Conservation (phyloP, 768 basidiomycete species). For the Russula sp. region DNA sequence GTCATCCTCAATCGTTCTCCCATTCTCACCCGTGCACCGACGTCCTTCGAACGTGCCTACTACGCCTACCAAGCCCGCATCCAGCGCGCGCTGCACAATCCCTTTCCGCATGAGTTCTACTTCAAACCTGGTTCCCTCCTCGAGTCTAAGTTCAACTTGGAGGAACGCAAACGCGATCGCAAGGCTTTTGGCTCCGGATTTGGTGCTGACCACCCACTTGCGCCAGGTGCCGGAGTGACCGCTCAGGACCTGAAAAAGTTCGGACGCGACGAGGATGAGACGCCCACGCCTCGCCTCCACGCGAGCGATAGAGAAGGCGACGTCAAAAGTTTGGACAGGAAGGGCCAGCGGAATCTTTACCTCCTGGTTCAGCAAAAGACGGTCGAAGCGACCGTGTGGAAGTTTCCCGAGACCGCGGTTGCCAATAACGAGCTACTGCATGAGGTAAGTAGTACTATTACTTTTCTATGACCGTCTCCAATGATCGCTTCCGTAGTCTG, state of each 20-base stretch:
- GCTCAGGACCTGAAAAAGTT: conserved; percentile 20
- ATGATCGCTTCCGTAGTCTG: conserved; percentile 45
- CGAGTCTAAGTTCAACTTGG: conserved; percentile 69
- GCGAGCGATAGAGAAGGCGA: conserved; percentile 55
- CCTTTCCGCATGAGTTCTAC: conserved; percentile 85
- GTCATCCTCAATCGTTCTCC: conserved; percentile 75
- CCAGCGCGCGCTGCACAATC: conserved; percentile 78
- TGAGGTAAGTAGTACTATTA: conserved; percentile 43
- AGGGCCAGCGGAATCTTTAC: conserved; percentile 81
- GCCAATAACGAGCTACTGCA: conserved; percentile 66
- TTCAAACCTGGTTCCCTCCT: conserved; percentile 88
- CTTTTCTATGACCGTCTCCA: not conserved
- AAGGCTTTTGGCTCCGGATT: conserved; percentile 66
- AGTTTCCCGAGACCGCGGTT: conserved; percentile 66
- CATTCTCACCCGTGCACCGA: conserved; percentile 61
- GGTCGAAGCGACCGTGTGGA: conserved; percentile 55
- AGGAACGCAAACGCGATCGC: conserved; percentile 66
- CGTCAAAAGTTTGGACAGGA: conserved; percentile 69
- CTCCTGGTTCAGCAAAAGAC: conserved; percentile 55
- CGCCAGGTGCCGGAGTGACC: conserved; percentile 14
- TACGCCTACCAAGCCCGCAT: conserved; percentile 79
- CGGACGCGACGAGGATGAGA: conserved; percentile 50
- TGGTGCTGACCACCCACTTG: conserved; percentile 24
- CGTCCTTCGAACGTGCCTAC: conserved; percentile 71
- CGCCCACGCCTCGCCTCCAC: conserved; percentile 52